Evolutionary conservation across 192 early-diverging fungal species (phyloP).

Genomic region (Podila horticola): DNA sequence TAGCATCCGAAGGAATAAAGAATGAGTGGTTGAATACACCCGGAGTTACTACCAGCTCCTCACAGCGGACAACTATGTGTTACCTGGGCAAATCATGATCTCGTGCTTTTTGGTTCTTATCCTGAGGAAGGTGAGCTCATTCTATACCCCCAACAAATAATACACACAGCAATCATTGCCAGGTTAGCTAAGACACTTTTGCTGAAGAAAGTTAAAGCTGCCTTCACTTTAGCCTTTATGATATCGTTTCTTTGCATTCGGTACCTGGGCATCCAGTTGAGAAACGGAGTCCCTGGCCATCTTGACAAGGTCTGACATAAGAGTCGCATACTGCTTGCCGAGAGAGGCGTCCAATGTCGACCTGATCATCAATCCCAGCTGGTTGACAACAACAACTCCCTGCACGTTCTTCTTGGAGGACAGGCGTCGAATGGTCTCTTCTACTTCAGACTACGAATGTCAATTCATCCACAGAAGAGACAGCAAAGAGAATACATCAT

Average conservation of each 20-base stretch:
- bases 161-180: neutral
- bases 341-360: constrained; percentile 86
- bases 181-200: no score
- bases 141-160: constrained; percentile 58
- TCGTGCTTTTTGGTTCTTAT: constrained; percentile 96
- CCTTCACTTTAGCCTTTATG: no score
- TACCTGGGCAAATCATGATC: constrained; percentile 95
- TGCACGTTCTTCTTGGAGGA: constrained; percentile 91
- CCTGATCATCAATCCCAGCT: constrained; percentile 90
- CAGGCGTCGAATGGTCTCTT: constrained; percentile 93
- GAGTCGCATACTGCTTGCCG: constrained; percentile 83
- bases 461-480: neutral
- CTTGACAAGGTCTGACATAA: constrained; percentile 85
- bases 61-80: neutral
- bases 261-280: constrained; percentile 87
- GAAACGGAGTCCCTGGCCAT: constrained; percentile 79
- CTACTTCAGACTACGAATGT: constrained; percentile 71
- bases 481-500: neutral
- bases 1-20: neutral
- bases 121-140: constrained; percentile 94
- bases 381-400: constrained; percentile 91
- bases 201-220: no score
- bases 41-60: neutral
- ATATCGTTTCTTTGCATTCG: no score
- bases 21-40: neutral